A percentile compares a stretch with the other conserved stretches of the same genome.
Conservation (phyloP, 2,329 filamentous ascomycete species). For the Xylaria sp. region DNA sequence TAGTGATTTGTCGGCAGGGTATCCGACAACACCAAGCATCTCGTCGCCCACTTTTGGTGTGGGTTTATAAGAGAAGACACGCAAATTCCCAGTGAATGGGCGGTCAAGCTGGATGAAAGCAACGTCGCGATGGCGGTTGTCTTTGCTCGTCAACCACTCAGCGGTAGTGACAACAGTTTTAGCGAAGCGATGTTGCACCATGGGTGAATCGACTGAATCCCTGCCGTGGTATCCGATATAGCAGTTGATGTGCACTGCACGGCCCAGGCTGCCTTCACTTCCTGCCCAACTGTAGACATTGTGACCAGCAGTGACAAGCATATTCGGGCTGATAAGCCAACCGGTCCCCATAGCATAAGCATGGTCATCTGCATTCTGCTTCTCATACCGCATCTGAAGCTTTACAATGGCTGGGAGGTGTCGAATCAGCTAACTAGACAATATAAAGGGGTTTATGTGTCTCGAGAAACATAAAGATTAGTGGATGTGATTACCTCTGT, state of each 20-base stretch:
- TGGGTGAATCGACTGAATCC: no score
- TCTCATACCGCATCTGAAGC: conserved; percentile 26
- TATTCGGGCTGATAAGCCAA: conserved; percentile 16
- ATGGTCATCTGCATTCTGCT: conserved; percentile 7
- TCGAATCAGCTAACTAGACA: not conserved
- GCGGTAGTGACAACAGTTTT: conserved; percentile 16
- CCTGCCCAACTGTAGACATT: no score
- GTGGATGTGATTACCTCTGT: conserved; percentile 10
- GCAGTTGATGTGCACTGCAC: no score
- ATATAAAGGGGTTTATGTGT: not conserved
- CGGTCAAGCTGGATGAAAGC: no score
- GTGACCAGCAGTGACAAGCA: conserved; percentile 14
- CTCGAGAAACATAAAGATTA: not conserved
- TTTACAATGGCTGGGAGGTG: conserved; percentile 12
- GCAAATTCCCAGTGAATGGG: no score
- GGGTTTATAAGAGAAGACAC: no score
- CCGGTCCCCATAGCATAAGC: conserved; percentile 19
- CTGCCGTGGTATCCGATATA: no score
- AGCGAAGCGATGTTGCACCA: not conserved
- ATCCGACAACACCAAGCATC: no score
- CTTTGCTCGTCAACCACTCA: conserved; percentile 22
- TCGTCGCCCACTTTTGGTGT: no score
- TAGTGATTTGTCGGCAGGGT: no score
- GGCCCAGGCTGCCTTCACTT: no score
- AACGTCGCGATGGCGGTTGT: conserved; percentile 4